Evolutionary conservation across 768 basidiomycete genomes (phyloP).

Genomic region (Russula virescens): DNA sequence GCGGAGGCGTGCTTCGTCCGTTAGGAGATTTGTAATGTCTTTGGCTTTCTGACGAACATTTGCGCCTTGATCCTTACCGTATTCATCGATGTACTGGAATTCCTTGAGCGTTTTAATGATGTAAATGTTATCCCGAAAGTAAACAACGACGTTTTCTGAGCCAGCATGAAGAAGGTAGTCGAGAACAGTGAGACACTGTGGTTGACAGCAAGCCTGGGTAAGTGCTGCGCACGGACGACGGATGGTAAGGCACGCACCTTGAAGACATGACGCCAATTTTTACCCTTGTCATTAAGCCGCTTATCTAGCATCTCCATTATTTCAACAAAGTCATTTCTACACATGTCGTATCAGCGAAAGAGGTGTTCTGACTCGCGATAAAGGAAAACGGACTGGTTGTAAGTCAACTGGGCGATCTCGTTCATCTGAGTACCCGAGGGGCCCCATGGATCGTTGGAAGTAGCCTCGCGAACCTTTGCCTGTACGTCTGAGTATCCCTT

Average conservation of each 20-base stretch:
- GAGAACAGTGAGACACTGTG: constrained; percentile 81
- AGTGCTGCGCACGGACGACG: background rate
- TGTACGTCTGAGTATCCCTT: constrained; percentile 94
- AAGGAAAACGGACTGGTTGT: constrained; percentile 73
- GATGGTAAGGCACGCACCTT: constrained; percentile 49
- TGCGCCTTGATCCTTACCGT: constrained; percentile 95
- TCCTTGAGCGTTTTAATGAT: constrained; percentile 98
- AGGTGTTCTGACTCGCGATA: background rate
- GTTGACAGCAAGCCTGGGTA: background rate
- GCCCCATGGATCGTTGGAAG: constrained; percentile 97
- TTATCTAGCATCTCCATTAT: constrained; percentile 99
- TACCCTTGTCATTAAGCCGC: constrained; percentile 96
- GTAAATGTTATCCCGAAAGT: constrained; percentile 96
- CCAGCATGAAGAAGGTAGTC: constrained; percentile 96
- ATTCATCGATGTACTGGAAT: constrained; percentile 94
- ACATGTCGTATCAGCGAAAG: background rate
- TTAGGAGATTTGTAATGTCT: constrained; percentile 91
- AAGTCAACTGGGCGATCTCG: constrained; percentile 94
- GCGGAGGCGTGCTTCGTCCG: constrained; percentile 78
- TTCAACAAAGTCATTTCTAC: constrained; percentile 91
- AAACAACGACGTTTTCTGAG: constrained; percentile 96
- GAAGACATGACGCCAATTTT: constrained; percentile 99
- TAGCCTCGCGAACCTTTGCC: constrained; percentile 93
- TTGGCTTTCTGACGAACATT: constrained; percentile 97
- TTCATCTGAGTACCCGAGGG: constrained; percentile 99